These are phyloP conservation scores for Leccinum subgranulosum DNA, from an alignment of 768 basidiomycete genomes.

Conservation along the genomic window DNA sequence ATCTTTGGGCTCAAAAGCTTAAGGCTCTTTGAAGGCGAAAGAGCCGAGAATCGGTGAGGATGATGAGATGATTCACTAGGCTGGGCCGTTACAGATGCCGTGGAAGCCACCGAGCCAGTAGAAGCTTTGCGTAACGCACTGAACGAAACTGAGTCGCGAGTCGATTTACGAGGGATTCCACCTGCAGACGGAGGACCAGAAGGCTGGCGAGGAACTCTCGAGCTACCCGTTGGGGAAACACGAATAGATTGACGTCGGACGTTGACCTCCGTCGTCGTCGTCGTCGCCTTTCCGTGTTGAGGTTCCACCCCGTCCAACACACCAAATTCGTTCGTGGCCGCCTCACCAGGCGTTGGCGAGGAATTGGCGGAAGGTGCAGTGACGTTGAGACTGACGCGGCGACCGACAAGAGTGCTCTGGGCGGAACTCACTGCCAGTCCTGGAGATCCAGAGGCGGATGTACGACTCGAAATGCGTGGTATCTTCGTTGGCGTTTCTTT, in stretches of 20 bases:
- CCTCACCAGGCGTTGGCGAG: slow-evolving; percentile 52
- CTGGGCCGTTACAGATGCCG: slow-evolving; percentile 50
- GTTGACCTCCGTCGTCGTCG: slow-evolving; percentile 30
- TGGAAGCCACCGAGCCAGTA: slow-evolving; percentile 73
- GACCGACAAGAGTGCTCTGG: slow-evolving; percentile 44
- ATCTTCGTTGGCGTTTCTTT: slow-evolving; percentile 94
- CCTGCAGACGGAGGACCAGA: slow-evolving; percentile 44
- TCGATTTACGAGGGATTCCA: slow-evolving; percentile 59
- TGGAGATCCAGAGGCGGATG: slow-evolving; percentile 73
- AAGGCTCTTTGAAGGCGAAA: slow-evolving; percentile 81
- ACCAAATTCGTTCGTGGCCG: slow-evolving; percentile 72
- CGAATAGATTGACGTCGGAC: slow-evolving; percentile 57
- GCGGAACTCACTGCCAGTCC: slow-evolving; percentile 61
- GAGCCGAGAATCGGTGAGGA: slow-evolving; percentile 72
- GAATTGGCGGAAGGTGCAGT: slow-evolving; percentile 58
- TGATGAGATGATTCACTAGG: slow-evolving; percentile 38
- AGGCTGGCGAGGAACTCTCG: slow-evolving; percentile 66
- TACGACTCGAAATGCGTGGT: slow-evolving; percentile 85
- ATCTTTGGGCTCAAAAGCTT: slow-evolving; percentile 81
- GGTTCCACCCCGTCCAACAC: slow-evolving; percentile 64
- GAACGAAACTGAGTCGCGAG: slow-evolving; percentile 78
- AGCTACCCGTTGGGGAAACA: slow-evolving; percentile 57
- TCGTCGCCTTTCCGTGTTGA: slow-evolving; percentile 38
- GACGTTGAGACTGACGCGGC: slow-evolving; percentile 65
- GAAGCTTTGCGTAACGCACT: slow-evolving; percentile 78